These are phyloP conservation scores for Suhomyces coccinellae DNA, from an alignment of 1,139 yeast genomes.

Conservation along the genomic window DNA sequence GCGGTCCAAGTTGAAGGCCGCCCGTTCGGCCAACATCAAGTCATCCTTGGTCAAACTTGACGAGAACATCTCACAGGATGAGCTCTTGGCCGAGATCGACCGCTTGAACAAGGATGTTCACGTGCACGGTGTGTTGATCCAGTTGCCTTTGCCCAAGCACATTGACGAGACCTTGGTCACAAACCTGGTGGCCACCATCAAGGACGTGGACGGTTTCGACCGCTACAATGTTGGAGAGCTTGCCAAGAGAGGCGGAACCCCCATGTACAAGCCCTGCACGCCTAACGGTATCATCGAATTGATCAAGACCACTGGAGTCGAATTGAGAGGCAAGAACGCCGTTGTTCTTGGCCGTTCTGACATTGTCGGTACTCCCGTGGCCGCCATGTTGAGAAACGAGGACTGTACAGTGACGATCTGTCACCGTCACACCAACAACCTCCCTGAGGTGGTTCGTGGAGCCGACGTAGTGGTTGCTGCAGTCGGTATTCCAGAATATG, in stretches of 20 bases:
- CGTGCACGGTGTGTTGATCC: constrained; percentile 71
- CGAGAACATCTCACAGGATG: constrained; percentile 55
- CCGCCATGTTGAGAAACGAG: constrained; percentile 73
- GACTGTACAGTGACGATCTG: constrained; percentile 83
- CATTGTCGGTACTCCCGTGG: constrained; percentile 93
- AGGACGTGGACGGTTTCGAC: constrained; percentile 82
- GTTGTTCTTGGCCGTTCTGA: constrained; percentile 96
- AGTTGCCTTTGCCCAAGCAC: constrained; percentile 72
- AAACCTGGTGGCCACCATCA: constrained; percentile 63
- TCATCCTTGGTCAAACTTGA: constrained; percentile 60
- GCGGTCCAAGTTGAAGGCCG: constrained; percentile 71
- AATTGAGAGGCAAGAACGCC: constrained; percentile 70
- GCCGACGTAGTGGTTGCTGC: constrained; percentile 96
- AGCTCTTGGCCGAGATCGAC: constrained; percentile 55
- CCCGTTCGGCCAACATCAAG: constrained; percentile 62
- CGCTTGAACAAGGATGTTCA: constrained; percentile 60
- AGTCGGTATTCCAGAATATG: constrained; percentile 79
- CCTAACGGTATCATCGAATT: constrained; percentile 75
- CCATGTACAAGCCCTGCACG: constrained; percentile 74
- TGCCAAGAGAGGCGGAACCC: constrained; percentile 70
- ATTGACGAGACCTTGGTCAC: constrained; percentile 68
- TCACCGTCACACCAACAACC: constrained; percentile 58
- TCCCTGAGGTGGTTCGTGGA: constrained; percentile 50
- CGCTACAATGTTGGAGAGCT: constrained; percentile 76
- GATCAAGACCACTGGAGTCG: constrained; percentile 60